Evolutionary conservation across 495 filamentous ascomycete species (phyloP).

Genomic region (Arthonia radiata): DNA sequence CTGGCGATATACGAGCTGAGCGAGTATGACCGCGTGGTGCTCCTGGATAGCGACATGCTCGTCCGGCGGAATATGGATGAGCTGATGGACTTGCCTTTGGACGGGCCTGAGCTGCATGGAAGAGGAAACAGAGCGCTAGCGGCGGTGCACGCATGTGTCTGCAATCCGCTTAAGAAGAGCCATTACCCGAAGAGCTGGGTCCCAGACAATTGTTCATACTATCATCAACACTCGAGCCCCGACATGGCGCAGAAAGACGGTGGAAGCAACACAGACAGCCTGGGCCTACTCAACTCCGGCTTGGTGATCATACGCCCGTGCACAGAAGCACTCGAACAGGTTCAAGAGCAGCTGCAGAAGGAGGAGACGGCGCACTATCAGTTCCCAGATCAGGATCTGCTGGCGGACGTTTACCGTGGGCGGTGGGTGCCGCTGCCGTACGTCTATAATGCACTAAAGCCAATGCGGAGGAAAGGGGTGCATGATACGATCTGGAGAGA

Average conservation of each 20-base stretch:
- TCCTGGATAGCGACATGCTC: slow-evolving; percentile 72
- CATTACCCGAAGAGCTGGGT: slow-evolving; percentile 56
- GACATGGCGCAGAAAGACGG: slow-evolving; percentile 30
- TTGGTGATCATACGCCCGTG: slow-evolving; percentile 48
- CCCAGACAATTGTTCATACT: slow-evolving; percentile 52
- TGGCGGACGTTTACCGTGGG: slow-evolving; percentile 37
- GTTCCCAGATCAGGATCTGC: slow-evolving; percentile 54
- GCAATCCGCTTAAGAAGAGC: slow-evolving; percentile 49
- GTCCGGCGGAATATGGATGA: slow-evolving; percentile 62
- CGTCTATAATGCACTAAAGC: slow-evolving; percentile 64
- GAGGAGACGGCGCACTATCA: slow-evolving; percentile 31
- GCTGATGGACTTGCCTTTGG: slow-evolving; percentile 50
- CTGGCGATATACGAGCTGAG: slow-evolving; percentile 46
- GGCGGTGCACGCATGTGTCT: slow-evolving; percentile 53
- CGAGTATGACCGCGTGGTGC: slow-evolving; percentile 47
- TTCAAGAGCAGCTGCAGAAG: slow-evolving; percentile 22
- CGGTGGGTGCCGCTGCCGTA: slow-evolving; percentile 56
- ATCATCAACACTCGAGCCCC: slow-evolving; percentile 34
- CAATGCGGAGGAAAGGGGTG: slow-evolving; percentile 39
- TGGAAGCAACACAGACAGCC: slow-evolving; percentile 22
- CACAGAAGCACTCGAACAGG: slow-evolving; percentile 25
- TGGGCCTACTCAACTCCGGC: slow-evolving; percentile 50
- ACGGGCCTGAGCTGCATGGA: slow-evolving; percentile 23
- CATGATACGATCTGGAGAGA: slow-evolving; percentile 55
- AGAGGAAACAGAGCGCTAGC: slow-evolving; percentile 39